Conservation (phyloP, 441 rosid species). For the Breynia disticha region DNA sequence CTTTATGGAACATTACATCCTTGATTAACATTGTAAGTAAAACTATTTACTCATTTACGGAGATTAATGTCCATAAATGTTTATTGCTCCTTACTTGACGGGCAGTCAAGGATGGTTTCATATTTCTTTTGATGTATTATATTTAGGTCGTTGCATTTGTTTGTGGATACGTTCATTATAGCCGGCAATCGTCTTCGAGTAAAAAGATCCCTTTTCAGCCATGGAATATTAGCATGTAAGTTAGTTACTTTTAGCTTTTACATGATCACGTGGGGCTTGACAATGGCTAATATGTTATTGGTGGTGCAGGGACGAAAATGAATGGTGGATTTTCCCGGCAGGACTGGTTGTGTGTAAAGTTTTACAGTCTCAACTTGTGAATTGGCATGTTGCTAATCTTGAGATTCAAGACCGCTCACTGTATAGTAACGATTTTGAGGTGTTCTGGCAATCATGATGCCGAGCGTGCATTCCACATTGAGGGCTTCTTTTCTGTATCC, state of each 20-base stretch:
- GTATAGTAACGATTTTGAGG: slow-evolving; percentile 80
- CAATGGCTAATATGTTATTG: neutral
- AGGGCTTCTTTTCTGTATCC: slow-evolving; percentile 19
- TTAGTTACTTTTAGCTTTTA: slow-evolving; percentile 10
- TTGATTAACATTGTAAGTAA: slow-evolving; percentile 84
- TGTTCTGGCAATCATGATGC: slow-evolving; percentile 94
- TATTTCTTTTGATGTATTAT: neutral
- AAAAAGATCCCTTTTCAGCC: slow-evolving; percentile 72
- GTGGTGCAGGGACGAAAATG: slow-evolving; percentile 94
- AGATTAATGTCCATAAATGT: too few relatives aligned
- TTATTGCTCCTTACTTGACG: too few relatives aligned
- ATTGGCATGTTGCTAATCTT: slow-evolving; percentile 92
- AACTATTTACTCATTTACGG: too few relatives aligned
- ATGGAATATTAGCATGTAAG: slow-evolving; percentile 99
- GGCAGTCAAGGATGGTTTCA: neutral
- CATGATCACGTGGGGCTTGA: neutral
- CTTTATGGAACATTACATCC: slow-evolving; percentile 92
- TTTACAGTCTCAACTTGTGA: slow-evolving; percentile 86
- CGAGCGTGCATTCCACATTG: slow-evolving; percentile 13
- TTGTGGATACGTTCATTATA: slow-evolving; percentile 88
- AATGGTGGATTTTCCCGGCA: slow-evolving; percentile 99
- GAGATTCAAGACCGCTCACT: slow-evolving; percentile 99
- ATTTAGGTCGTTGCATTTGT: slow-evolving; percentile 74
- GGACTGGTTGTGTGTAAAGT: slow-evolving; percentile 86
- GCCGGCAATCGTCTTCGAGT: slow-evolving; percentile 50